Percentiles rank a stretch among this genome's conserved stretches.
Evolutionary conservation across 1,284 basidiomycete genomes (phyloP).

Genomic region (Cystodermella granulosa): DNA sequence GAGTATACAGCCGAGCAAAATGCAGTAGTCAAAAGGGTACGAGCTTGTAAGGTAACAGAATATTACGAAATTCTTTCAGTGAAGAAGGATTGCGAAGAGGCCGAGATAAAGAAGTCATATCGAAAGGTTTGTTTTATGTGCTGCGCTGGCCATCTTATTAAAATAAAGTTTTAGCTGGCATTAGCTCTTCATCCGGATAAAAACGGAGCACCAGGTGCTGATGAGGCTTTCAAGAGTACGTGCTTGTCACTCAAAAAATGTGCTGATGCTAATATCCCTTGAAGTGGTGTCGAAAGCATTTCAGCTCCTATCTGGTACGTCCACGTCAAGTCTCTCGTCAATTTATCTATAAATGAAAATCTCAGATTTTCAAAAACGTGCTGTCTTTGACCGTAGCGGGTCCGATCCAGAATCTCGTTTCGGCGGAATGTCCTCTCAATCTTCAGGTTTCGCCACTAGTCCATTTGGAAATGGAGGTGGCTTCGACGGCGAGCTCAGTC

Average conservation of each 20-base stretch:
- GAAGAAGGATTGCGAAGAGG: constrained; percentile 82
- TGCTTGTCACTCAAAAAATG: constrained; percentile 20
- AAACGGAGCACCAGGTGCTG: constrained; percentile 95
- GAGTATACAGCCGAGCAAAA: constrained; percentile 85
- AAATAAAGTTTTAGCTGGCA: constrained; percentile 65
- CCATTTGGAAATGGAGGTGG: constrained; percentile 50
- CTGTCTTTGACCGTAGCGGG: constrained; percentile 82
- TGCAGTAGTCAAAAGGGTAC: constrained; percentile 82
- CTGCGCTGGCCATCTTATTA: background rate
- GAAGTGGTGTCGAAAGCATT: constrained; percentile 97
- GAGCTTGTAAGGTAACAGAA: constrained; percentile 79
- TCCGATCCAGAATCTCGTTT: constrained; percentile 81
- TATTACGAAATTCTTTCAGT: constrained; percentile 92
- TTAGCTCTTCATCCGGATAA: constrained; percentile 95
- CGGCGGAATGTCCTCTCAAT: constrained; percentile 60
- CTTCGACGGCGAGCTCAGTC: constrained; percentile 84
- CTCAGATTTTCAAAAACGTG: constrained; percentile 83
- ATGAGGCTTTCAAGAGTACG: constrained; percentile 97
- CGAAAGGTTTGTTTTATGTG: constrained; percentile 66
- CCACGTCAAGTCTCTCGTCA: constrained; percentile 1
- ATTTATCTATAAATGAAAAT: too few relatives aligned
- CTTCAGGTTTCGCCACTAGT: constrained; percentile 49
- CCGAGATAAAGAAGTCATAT: constrained; percentile 94
- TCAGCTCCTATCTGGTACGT: constrained; percentile 79
- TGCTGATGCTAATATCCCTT: too few relatives aligned